Evolutionary conservation across 495 filamentous ascomycete species (phyloP).

Genomic region (Aspergillus affinis): DNA sequence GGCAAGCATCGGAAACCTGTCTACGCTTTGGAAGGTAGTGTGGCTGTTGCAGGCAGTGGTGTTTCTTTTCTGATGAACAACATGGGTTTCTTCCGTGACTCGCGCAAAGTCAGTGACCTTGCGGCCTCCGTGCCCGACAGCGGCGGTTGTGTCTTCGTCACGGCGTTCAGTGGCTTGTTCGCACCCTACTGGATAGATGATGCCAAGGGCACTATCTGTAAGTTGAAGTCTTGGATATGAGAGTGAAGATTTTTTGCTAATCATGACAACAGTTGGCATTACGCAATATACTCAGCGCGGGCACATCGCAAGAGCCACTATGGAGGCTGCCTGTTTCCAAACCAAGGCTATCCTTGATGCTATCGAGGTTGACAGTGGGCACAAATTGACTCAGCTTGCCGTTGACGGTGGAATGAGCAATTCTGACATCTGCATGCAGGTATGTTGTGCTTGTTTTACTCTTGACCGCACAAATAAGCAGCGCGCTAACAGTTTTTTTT

Average conservation of each 20-base stretch:
- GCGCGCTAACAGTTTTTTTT: slow-evolving; percentile 17
- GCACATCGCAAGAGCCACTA: slow-evolving; percentile 90
- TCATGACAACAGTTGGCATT: slow-evolving; percentile 63
- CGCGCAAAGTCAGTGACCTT: slow-evolving; percentile 77
- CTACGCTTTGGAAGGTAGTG: slow-evolving; percentile 90
- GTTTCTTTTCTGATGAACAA: slow-evolving; percentile 93
- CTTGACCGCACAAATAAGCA: no score
- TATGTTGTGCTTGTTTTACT: slow-evolving; percentile 30
- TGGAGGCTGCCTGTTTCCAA: slow-evolving; percentile 94
- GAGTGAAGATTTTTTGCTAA: slow-evolving; percentile 8
- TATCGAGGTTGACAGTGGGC: slow-evolving; percentile 88
- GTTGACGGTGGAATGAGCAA: slow-evolving; percentile 96
- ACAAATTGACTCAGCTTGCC: slow-evolving; percentile 71
- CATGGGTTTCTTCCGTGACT: slow-evolving; percentile 76
- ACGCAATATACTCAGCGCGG: slow-evolving; percentile 87
- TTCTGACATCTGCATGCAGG: slow-evolving; percentile 93
- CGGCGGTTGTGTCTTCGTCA: slow-evolving; percentile 91
- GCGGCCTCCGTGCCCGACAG: slow-evolving; percentile 83
- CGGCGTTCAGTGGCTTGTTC: slow-evolving; percentile 93
- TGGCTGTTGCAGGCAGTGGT: slow-evolving; percentile 87
- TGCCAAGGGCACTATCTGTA: slow-evolving; percentile 86
- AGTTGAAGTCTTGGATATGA: slow-evolving; percentile 26
- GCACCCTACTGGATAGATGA: slow-evolving; percentile 99
- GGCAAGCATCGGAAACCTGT: slow-evolving; percentile 65
- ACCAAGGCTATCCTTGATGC: slow-evolving; percentile 93